Base-by-base conservation (phyloP, 345 rosid species). In the Hibiscus trionum region DNA sequence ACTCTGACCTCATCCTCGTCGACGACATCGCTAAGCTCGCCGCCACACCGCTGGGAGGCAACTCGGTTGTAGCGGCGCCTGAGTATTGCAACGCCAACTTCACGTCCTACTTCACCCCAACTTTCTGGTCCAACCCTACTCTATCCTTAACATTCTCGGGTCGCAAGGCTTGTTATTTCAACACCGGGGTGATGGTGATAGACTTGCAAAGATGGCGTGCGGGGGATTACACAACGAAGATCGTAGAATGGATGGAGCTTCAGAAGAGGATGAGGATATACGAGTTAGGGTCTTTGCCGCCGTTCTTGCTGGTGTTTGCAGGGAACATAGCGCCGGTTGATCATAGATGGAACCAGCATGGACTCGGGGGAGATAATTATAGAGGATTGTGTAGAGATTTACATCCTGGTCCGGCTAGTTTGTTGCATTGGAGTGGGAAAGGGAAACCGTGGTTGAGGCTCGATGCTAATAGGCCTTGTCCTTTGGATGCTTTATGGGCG, bases 31-130 rank as follows among this genome's bases (percentile, higher is more conserved):
- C 33, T 24, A 57, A 57, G 10, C 90, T 90, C 21, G 83, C 85
- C 21, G 82, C 82, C 0, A 86, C 91, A 7, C 80, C 83, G 0
- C 85, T 90, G 0, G 85, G 85, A 0, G 46, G 58, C 66, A 52
- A 76, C 14, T 66, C 87, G 4, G 96, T 86, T 2, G 72, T 90
- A 9, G 93, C 93, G 0, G 96, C 96, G 0, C 96, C 93, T 0
- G 96, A 90, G 73, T 79, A 90, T 60, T 90, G 93, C 72, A 85
- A 84, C 76, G 96, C 96, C 0, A 90, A 90, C 73, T 88, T 90
- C 90, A 88, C 96, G 1, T 75, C 85, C 7, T 90, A 90, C 77
- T 90, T 90, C 79, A 90, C 96, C 1, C 90, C 90, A 0, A 82
- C 88, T 1, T 88, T 90, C 66, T 90, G 96, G 96, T 84, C 93